Percentiles rank a stretch among this genome's conserved stretches.
Conservation (phyloP, 1,139 yeast species). For the Lodderomyces pseudojiufengensis region DNA sequence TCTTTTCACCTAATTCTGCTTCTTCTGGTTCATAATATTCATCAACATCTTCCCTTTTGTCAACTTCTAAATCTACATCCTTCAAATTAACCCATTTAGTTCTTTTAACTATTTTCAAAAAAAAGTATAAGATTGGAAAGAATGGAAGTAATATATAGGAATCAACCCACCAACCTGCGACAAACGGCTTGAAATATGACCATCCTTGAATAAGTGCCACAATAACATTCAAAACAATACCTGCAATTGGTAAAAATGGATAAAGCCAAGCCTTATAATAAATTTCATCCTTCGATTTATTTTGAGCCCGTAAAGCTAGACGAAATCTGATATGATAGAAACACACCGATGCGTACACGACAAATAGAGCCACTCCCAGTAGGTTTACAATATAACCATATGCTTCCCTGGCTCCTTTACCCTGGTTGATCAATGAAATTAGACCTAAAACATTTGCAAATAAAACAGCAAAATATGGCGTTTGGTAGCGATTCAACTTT, state of each 20-base stretch:
- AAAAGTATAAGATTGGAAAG: conserved; percentile 37
- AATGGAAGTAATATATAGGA: conserved; percentile 62
- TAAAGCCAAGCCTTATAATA: conserved; percentile 52
- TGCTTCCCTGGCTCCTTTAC: conserved; percentile 53
- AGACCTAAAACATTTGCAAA: conserved; percentile 48
- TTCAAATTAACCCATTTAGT: conserved; percentile 36
- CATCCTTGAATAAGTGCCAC: conserved; percentile 67
- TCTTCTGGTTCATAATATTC: background rate
- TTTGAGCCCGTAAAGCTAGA: conserved; percentile 44
- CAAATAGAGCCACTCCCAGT: conserved; percentile 55
- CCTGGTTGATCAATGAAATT: conserved; percentile 47
- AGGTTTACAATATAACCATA: conserved; percentile 51
- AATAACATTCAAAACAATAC: conserved; percentile 48
- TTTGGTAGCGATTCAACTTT: conserved; percentile 44
- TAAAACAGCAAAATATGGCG: conserved; percentile 49
- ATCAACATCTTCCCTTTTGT: conserved; percentile 34
- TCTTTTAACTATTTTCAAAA: conserved; percentile 21
- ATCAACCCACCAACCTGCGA: conserved; percentile 59
- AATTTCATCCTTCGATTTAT: conserved; percentile 43
- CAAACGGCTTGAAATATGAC: conserved; percentile 60
- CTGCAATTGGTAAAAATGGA: conserved; percentile 52
- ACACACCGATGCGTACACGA: conserved; percentile 56
- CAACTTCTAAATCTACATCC: conserved; percentile 46
- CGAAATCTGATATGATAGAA: conserved; percentile 49
- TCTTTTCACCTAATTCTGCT: no score